Evolutionary conservation across 2,329 filamentous ascomycete genomes (phyloP), one percentile per base, ranked within the genome.

Genomic region (Penicillium occitanis): DNA sequence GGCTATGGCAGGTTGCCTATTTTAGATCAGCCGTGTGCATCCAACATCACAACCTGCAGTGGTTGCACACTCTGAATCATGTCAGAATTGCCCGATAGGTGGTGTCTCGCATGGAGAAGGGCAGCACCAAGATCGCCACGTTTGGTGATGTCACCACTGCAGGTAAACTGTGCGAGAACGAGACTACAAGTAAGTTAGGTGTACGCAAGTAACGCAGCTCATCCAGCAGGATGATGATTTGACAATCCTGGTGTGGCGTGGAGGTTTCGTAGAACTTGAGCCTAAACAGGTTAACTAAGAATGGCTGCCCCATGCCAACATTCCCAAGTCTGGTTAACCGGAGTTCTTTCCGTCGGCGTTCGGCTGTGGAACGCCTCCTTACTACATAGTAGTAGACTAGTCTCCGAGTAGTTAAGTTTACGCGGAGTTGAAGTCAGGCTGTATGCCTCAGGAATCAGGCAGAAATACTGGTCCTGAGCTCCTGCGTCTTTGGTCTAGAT

Each of bases 401-500:
- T 37, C 35, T 37, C 1, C 3, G 13, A 37, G 35, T 13, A 14
- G 35, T 14, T 14, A 37, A 14, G 11, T 37, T 10, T 14, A 2
- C 11, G 48, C 6, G 48, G 48, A 51, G 46, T 35, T n/a, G 14
- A 42, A 8, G 42, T 28, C 25, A 28, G 25, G 25, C 8, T 63
- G 7, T 13, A 2, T 57, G 60, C 60, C 60, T 66, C 19, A 63
- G 51, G 22, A 17, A 63, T 17, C 46, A 60, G 51, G 51, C 51
- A 35, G 8, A 11, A 19, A 55, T 5, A 3, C 13, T 4, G 13
- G 46, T 8, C 5, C 22, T n/a, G 1, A 28, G 46, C 22, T 28
- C 28, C 11, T 50, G 46, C 62, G 33, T 44, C 33, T 51, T 42
- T 40, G 55, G 62, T 30, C 17, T 14, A 13, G 1, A 14, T n/a